Base-by-base conservation (phyloP, 129 eudicot species). In the Chrysanthemum lavandulifolium region DNA sequence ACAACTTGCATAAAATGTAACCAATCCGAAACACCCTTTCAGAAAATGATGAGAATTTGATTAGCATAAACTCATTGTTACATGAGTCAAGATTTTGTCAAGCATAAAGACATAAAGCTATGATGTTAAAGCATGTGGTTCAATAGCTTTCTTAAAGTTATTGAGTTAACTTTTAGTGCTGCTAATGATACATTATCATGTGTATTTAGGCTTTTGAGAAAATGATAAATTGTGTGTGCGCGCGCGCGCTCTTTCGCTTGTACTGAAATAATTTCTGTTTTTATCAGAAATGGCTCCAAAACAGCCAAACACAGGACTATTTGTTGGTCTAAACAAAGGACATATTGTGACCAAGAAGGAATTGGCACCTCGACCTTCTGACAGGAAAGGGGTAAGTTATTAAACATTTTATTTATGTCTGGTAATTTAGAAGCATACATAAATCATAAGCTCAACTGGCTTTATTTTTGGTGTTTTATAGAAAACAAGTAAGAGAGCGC, bases 401-500 rank as follows among this genome's bases (percentile, higher is more conserved):
- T 40, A 40, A 40, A 6, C 47, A 8, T 40, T 11, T 54, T 3
- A 23, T 13, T 27, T 1, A 3, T 63, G 5, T 55, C 6, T 47
- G 6, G 19, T 19, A 10, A 4, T 55, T 15, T 11, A 23, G 9
- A 12, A 29, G 5, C 6, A 2, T 49, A 12, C 16, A 14, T 6
- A 11, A 23, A 11, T 74, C 0, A 3, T 14, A 9, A 13, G 29
- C 11, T 48, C 13, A 13, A 3, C 8, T 0, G 4, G 40, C 64
- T 77, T 18, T 12, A 13, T 31, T 15, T 19, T 3, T 52, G 19
- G 9, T 18, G 19, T 60, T 33, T 36, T 67, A 6, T 58, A 86
- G 87, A 86, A 86, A 80, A 80, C 87, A 69, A 86, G 85, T 33
- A 83, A 86, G 59, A 71, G 87, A 64, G 65, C 65, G 15, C 82